Conservation (phyloP, 768 basidiomycete species). For the Mycena kentingensis region DNA sequence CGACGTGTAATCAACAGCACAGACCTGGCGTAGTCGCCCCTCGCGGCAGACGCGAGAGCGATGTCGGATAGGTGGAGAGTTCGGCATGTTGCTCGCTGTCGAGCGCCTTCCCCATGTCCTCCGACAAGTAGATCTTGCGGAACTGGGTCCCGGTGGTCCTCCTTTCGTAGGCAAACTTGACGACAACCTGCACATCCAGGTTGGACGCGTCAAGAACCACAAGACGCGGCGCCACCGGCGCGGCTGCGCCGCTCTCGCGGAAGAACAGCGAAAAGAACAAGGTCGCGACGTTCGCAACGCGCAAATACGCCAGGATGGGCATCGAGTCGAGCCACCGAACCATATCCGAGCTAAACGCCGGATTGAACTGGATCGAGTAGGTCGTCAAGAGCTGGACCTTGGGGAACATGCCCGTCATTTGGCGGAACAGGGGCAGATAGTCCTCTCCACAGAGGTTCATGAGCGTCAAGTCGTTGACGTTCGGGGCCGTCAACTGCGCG, state of each 20-base stretch:
- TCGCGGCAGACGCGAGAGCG: too few species aligned
- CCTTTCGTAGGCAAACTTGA: conserved; percentile 40
- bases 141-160: conserved; percentile 44
- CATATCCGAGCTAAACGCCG: conserved; percentile 32
- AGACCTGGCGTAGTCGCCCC: too few species aligned
- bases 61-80: too few species aligned
- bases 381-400: conserved; percentile 57
- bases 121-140: conserved; percentile 47
- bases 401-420: conserved; percentile 51
- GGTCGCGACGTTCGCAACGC: conserved; percentile 42
- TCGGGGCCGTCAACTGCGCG: conserved; percentile 55
- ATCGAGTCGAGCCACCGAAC: conserved; percentile 59
- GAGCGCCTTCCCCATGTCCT: conserved; percentile 28
- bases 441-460: conserved; percentile 54
- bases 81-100: too few species aligned
- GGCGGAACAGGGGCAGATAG: conserved; percentile 49
- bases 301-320: conserved; percentile 53
- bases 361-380: conserved; percentile 44
- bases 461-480: conserved; percentile 58
- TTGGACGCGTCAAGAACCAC: conserved; percentile 45
- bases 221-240: conserved; percentile 45
- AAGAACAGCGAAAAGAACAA: conserved; percentile 51
- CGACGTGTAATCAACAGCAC: too few species aligned
- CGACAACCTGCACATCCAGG: conserved; percentile 27
- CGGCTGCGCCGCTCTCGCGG: conserved; percentile 25